These are phyloP conservation scores for Chernovozyma sophiae-reginae DNA, from an alignment of 1,139 yeast species.

Conservation along the genomic window DNA sequence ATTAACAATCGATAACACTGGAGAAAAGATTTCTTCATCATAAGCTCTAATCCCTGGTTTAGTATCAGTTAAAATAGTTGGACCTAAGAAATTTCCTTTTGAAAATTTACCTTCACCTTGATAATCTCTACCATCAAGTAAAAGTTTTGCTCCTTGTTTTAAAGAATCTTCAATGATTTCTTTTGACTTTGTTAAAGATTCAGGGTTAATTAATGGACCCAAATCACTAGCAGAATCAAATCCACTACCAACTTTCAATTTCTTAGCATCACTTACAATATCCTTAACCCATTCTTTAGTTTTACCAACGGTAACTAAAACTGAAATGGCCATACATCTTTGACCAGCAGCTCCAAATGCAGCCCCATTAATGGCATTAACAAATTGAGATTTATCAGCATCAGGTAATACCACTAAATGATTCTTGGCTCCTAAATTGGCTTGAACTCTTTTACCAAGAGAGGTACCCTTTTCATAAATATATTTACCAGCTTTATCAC, in stretches of 20 bases:
- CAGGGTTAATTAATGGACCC: conserved; percentile 70
- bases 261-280: conserved; percentile 54
- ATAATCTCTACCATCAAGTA: conserved; percentile 62
- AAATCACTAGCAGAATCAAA: conserved; percentile 58
- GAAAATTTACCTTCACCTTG: conserved; percentile 41
- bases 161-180: conserved; percentile 54
- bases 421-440: conserved; percentile 76
- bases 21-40: conserved; percentile 75
- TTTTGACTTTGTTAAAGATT: conserved; percentile 50
- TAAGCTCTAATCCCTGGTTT: conserved; percentile 70
- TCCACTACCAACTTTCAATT: conserved; percentile 63
- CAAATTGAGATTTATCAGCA: conserved; percentile 62
- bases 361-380: conserved; percentile 70
- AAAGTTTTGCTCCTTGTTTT: conserved; percentile 55
- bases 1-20: conserved; percentile 62
- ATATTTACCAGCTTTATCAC: conserved; percentile 73
- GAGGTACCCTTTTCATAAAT: conserved; percentile 65
- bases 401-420: conserved; percentile 73
- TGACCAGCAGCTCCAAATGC: conserved; percentile 87
- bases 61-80: conserved; percentile 62
- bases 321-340: conserved; percentile 81
- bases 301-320: conserved; percentile 70
- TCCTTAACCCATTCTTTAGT: conserved; percentile 64
- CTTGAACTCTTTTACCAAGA: conserved; percentile 74
- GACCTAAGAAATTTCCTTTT: conserved; percentile 72